Evolutionary conservation across 768 basidiomycete species (phyloP), one percentile per base, ranked within the genome.

Genomic region (Chalciporus chontae): DNA sequence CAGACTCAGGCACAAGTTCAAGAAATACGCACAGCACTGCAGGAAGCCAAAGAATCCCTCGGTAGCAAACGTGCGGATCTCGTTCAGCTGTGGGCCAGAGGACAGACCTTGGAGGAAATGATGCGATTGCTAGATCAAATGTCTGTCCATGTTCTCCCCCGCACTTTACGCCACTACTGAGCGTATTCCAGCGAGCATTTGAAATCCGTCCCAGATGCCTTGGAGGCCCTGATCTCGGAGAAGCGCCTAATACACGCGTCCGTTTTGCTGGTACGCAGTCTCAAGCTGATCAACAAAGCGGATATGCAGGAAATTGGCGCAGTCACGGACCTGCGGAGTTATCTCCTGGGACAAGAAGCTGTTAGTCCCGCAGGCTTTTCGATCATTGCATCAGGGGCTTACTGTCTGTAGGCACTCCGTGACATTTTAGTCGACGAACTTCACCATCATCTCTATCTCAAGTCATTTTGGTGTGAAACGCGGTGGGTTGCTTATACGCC

Each of bases 261-360:
- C 1, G 80, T 87, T 11, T 73, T 98, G 8, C 80, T 99, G 24
- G 83, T 96, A 31, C 77, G 88, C 44, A 92, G 89, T 61, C 70
- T 96, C 42, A 97, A 95, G 69, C 80, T 85, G 26, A 94, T 95
- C 57, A 92, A 89, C 65, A 93, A 89, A 60, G 73, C 84, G 8
- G 96, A 98, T 56, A 90, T 98, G 85, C 73, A 85, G 51, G 95
- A 97, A 63, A 87, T 99, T 51, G 94, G 94, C n/a, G 96, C 95
- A 5, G 74, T 98, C 27, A 74, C 89, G 10, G 96, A 99, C 67
- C 67, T 99, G 41, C 76, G 93, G 49, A 79, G 78, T 56, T 98
- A 97, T 71, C 77, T 98, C 21, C 69, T 76, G 26, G 76, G 81
- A 11, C 96, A 99, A 69, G 94, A 97, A 76, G 81, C 78, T 48